phyloP scores from a whole-genome alignment of 352 stramenopile genomes.

The Pythium aphanidermatum region DNA sequence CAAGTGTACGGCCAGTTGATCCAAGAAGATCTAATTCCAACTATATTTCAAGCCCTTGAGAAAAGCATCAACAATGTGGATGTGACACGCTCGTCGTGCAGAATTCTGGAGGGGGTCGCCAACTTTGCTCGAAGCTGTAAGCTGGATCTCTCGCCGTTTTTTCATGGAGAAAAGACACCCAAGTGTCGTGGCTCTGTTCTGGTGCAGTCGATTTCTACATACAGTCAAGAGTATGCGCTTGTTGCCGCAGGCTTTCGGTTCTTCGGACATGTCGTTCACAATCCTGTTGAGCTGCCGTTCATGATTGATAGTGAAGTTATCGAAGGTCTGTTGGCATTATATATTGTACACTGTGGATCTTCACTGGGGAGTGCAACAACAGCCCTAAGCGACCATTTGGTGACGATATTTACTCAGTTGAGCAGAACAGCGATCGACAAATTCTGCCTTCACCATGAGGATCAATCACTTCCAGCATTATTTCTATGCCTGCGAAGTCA shows the following conservation, averaged over 20 bases:
- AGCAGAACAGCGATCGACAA: slow-evolving; percentile 34
- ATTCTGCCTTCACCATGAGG: slow-evolving; percentile 36
- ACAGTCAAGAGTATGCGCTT: slow-evolving; percentile 26
- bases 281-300: slow-evolving; percentile 37
- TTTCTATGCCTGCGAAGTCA: slow-evolving; percentile 61
- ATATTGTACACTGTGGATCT: slow-evolving; percentile 27
- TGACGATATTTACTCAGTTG: slow-evolving; percentile 38
- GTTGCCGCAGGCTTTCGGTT: slow-evolving; percentile 43
- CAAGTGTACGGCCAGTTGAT: slow-evolving; percentile 51
- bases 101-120: slow-evolving; percentile 68
- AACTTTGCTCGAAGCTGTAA: slow-evolving; percentile 49
- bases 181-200: slow-evolving; percentile 39
- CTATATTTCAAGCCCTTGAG: slow-evolving; percentile 52
- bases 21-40: slow-evolving; percentile 37
- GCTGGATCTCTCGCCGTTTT: slow-evolving; percentile 48
- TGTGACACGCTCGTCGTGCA: slow-evolving; percentile 34
- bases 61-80: slow-evolving; percentile 48
- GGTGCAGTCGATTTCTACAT: slow-evolving; percentile 27
- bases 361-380: slow-evolving; percentile 17
- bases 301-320: slow-evolving; percentile 48
- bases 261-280: slow-evolving; percentile 46
- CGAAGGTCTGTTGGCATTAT: slow-evolving; percentile 57
- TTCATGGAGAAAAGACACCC: slow-evolving; percentile 19
- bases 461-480: slow-evolving; percentile 48
- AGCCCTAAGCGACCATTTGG: slow-evolving; percentile 29